A percentile compares a stretch with the other conserved stretches of the same genome.
Conservation (phyloP, 306 rosid species). For the Prinsepia uniflora region DNA sequence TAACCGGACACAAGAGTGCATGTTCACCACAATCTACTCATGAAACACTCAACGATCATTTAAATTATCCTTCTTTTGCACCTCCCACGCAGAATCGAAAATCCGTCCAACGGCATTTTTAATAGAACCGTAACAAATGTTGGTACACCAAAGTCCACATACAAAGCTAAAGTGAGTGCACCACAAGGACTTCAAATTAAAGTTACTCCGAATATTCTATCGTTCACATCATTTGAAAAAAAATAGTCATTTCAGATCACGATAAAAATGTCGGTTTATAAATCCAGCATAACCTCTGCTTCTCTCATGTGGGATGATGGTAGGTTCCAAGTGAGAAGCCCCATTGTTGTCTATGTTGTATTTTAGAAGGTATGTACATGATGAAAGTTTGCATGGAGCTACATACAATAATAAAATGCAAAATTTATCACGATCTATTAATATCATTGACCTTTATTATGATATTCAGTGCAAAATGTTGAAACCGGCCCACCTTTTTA, state of each 20-base stretch:
- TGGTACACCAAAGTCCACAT: slow-evolving; percentile 35
- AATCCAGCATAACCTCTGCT: slow-evolving; percentile 22
- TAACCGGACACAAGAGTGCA: slow-evolving; percentile 14
- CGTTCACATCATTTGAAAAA: slow-evolving; percentile 34
- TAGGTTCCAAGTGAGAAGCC: slow-evolving; percentile 42
- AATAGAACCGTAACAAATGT: slow-evolving; percentile 40
- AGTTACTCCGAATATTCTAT: slow-evolving; percentile 37
- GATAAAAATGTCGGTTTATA: slow-evolving; percentile 22
- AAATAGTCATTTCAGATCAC: slow-evolving; percentile 22
- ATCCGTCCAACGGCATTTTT: slow-evolving; percentile 22
- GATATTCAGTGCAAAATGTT: no score
- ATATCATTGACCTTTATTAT: no score
- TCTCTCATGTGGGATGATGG: slow-evolving; percentile 52
- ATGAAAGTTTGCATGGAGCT: neutral
- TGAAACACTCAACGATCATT: slow-evolving; percentile 22
- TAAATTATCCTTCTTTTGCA: slow-evolving; percentile 53
- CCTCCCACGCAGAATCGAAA: slow-evolving; percentile 8
- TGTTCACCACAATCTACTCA: neutral
- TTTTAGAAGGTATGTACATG: neutral
- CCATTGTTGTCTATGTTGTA: slow-evolving; percentile 30
- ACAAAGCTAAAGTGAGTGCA: slow-evolving; percentile 28
- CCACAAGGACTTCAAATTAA: slow-evolving; percentile 28
- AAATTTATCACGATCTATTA: no score
- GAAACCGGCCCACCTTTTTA: no score
- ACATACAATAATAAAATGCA: neutral